Percentiles rank a stretch among this genome's conserved stretches.
These are phyloP conservation scores for Ceratocystis eucalypticola DNA, from an alignment of 2,329 filamentous ascomycete species.

Conservation along the genomic window DNA sequence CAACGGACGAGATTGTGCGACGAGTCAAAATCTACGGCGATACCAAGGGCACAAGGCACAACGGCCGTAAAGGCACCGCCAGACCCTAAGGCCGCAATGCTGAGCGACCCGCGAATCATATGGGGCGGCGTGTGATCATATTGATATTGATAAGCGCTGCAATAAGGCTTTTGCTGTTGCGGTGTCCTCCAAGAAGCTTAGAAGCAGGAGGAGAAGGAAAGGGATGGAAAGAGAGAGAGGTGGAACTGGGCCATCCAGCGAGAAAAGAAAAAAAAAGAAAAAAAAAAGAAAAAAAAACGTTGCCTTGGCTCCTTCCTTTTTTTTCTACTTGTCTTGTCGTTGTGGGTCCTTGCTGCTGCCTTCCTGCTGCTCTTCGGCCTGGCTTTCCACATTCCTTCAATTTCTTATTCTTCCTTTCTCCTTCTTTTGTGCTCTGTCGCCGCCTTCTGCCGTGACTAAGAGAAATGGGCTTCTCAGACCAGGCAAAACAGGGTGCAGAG, in stretches of 20 bases:
- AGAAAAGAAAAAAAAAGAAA: no score
- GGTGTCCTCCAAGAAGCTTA: no score
- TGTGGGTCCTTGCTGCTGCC: neutral
- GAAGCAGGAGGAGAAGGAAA: no score
- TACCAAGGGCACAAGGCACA: no score
- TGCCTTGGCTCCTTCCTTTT: neutral
- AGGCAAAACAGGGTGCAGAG: neutral
- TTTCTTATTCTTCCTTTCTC: neutral
- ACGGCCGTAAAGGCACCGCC: no score
- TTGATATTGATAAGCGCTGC: no score
- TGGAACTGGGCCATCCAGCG: no score
- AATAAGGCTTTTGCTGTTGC: no score
- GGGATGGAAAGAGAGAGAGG: no score
- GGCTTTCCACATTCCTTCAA: neutral
- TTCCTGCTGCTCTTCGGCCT: neutral
- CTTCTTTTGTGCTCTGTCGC: neutral
- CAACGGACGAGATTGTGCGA: neutral
- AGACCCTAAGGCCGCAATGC: no score
- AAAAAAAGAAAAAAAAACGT: neutral
- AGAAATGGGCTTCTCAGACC: neutral
- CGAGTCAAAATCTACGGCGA: neutral
- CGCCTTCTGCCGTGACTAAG: neutral
- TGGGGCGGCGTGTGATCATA: no score
- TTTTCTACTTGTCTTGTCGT: neutral
- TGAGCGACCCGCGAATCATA: no score